Evolutionary conservation across 1,284 basidiomycete species (phyloP).

Genomic region (Cutaneotrichosporon arboriforme): DNA sequence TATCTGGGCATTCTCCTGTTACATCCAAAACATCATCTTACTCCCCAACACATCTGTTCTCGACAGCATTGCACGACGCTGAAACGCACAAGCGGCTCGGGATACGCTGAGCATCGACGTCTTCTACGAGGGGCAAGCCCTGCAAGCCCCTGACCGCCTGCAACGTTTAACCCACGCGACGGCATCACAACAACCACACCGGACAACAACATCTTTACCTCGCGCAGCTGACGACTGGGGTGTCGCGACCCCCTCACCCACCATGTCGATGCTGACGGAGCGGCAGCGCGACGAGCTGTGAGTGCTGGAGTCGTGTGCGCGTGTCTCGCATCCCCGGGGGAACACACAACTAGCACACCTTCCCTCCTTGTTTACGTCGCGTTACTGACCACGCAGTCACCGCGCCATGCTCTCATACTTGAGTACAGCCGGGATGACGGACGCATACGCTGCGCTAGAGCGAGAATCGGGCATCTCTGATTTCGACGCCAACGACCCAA

Average conservation of each 20-base stretch:
- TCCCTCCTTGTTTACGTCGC: too few relatives aligned
- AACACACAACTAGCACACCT: neutral
- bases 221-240: too few relatives aligned
- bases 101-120: too few relatives aligned
- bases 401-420: constrained; percentile 81
- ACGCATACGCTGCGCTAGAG: constrained; percentile 62
- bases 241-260: neutral
- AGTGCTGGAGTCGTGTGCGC: constrained; percentile 32
- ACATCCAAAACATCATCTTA: too few relatives aligned
- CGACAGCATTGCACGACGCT: too few relatives aligned
- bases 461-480: constrained; percentile 56
- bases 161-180: neutral
- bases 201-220: too few relatives aligned
- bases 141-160: too few relatives aligned
- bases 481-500: constrained; percentile 68
- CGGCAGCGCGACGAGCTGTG: constrained; percentile 78
- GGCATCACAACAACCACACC: constrained; percentile 3
- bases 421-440: constrained; percentile 59
- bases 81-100: too few relatives aligned
- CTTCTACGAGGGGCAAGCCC: too few relatives aligned
- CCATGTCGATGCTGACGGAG: constrained; percentile 57
- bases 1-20: too few relatives aligned
- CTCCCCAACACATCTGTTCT: too few relatives aligned
- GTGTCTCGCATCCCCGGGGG: neutral
- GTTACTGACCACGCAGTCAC: constrained; percentile 55